Percentiles rank a stretch among this genome's conserved stretches.
phyloP scores from a whole-genome alignment of 352 stramenopile species.

The Globisporangium rhizosaccharum region DNA sequence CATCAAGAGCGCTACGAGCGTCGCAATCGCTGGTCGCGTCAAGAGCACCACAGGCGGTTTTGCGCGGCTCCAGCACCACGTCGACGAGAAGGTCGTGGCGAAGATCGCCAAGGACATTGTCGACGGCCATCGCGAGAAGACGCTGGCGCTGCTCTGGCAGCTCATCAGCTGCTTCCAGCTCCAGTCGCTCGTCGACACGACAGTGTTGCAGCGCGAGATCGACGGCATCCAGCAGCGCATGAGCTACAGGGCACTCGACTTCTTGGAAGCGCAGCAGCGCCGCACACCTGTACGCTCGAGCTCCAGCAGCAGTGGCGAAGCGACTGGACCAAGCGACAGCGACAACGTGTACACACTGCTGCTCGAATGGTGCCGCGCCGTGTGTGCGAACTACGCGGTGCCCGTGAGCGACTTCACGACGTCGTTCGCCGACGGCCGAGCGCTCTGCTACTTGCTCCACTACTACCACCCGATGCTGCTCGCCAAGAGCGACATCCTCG shows the following conservation, averaged over 20 bases:
- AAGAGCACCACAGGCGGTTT: conserved; percentile 27
- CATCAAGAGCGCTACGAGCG: conserved; percentile 29
- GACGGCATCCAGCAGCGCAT: conserved; percentile 55
- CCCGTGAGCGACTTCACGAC: conserved; percentile 86
- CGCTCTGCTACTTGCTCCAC: conserved; percentile 91
- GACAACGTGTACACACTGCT: conserved; percentile 71
- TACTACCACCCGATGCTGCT: conserved; percentile 94
- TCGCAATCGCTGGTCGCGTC: background rate
- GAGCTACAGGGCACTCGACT: conserved; percentile 61
- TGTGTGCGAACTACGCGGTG: conserved; percentile 90
- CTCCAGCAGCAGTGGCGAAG: background rate
- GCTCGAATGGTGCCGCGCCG: conserved; percentile 88
- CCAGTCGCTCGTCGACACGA: conserved; percentile 72
- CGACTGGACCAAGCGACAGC: background rate
- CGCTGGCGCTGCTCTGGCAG: conserved; percentile 93
- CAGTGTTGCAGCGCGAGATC: conserved; percentile 79
- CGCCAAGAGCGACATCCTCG: conserved; percentile 48
- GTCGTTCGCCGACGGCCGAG: conserved; percentile 92
- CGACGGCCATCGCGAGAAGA: conserved; percentile 92
- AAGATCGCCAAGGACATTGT: conserved; percentile 92
- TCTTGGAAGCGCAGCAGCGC: conserved; percentile 42
- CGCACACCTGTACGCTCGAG: conserved; percentile 23
- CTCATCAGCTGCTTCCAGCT: conserved; percentile 91
- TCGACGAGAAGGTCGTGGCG: conserved; percentile 55
- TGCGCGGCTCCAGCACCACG: conserved; percentile 37